Percentiles rank a stretch among this genome's conserved stretches.
These are phyloP conservation scores for Eucommia ulmoides DNA, from an alignment of 257 asterid species.

Conservation along the genomic window DNA sequence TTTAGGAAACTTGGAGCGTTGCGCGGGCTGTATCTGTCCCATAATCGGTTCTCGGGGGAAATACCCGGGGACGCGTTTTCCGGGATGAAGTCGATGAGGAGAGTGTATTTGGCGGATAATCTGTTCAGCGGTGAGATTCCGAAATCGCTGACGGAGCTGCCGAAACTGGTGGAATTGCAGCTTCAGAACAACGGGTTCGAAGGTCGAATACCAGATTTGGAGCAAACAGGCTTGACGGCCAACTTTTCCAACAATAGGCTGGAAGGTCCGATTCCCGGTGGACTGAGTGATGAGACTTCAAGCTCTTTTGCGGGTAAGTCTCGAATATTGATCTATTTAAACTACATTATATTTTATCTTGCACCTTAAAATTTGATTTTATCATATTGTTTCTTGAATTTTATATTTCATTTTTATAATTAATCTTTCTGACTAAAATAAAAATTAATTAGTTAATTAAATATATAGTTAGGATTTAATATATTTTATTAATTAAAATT, in stretches of 20 bases:
- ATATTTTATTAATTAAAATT: too few species aligned
- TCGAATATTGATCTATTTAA: too few species aligned
- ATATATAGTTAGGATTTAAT: too few species aligned
- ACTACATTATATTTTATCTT: too few species aligned
- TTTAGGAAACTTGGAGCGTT: constrained; percentile 26
- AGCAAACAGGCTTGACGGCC: constrained; percentile 29
- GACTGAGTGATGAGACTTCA: constrained; percentile 18
- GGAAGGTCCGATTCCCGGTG: constrained; percentile 32
- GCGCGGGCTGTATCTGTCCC: constrained; percentile 39
- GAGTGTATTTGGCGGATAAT: constrained; percentile 31
- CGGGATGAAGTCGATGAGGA: constrained; percentile 39
- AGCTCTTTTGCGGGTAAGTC: constrained; percentile 32
- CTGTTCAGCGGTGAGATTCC: constrained; percentile 39
- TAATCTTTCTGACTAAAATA: too few species aligned
- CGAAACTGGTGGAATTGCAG: constrained; percentile 33
- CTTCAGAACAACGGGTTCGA: constrained; percentile 36
- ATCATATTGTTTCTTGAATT: too few species aligned
- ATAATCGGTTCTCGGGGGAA: constrained; percentile 42
- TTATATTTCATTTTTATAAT: too few species aligned
- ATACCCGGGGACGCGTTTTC: constrained; percentile 32
- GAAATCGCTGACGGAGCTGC: constrained; percentile 31
- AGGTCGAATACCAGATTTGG: constrained; percentile 42
- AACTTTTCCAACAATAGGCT: constrained; percentile 41
- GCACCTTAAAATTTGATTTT: too few species aligned
- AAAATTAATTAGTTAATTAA: too few species aligned